phyloP scores from a whole-genome alignment of 768 basidiomycete species.

The Fomitopsis pulvina region DNA sequence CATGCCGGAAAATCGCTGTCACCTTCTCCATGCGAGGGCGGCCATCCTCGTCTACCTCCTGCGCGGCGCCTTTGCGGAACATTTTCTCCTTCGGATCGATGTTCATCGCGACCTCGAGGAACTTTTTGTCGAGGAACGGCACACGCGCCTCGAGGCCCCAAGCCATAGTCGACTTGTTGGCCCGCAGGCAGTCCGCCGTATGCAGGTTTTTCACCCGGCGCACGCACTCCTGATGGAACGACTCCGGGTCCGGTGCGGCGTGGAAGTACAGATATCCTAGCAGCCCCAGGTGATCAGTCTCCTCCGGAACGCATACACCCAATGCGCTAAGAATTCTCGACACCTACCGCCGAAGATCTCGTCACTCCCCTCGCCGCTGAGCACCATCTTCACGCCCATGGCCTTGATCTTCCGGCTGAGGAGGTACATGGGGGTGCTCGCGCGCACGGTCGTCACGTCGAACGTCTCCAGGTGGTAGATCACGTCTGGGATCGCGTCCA shows the following conservation, averaged over 20 bases:
- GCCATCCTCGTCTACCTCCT: conserved; percentile 79
- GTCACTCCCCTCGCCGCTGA: conserved; percentile 95
- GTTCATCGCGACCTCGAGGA: conserved; percentile 92
- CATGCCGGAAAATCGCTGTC: not conserved
- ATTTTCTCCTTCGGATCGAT: conserved; percentile 81
- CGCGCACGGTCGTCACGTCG: conserved; percentile 97
- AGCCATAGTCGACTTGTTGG: conserved; percentile 99
- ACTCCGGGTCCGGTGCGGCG: conserved; percentile 80
- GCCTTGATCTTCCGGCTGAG: conserved; percentile 98
- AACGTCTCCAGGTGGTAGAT: conserved; percentile 98
- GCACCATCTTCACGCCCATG: conserved; percentile 99
- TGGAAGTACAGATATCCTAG: conserved; percentile 97
- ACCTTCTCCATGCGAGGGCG: conserved; percentile 95
- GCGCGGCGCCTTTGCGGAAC: conserved; percentile 75
- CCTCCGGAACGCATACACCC: not conserved
- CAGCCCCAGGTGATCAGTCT: not conserved
- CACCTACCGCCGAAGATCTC: conserved; percentile 88
- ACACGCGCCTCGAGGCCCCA: conserved; percentile 99
- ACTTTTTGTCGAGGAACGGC: conserved; percentile 95
- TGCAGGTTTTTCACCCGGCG: conserved; percentile 96
- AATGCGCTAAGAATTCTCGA: not conserved
- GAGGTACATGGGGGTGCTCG: conserved; percentile 98
- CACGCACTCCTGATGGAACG: conserved; percentile 94
- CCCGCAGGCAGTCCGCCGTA: conserved; percentile 93
- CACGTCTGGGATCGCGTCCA: conserved; percentile 96